These are phyloP conservation scores for Ganoderma sp. DNA, from an alignment of 1,284 basidiomycete species.

Conservation along the genomic window DNA sequence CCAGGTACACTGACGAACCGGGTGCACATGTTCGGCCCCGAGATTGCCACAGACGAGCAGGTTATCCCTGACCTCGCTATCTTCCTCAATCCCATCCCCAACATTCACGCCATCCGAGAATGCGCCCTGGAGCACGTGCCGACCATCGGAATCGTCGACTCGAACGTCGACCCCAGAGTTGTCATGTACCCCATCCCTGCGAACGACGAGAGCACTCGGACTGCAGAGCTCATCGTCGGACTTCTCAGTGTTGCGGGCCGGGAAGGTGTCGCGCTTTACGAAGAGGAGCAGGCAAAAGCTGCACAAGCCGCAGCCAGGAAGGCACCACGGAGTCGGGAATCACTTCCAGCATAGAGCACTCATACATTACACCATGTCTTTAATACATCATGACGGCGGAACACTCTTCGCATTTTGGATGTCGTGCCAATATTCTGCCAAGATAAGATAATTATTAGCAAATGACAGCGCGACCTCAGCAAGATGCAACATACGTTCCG, in stretches of 20 bases:
- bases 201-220: conserved; percentile 93
- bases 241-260: conserved; percentile 91
- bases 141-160: conserved; percentile 91
- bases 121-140: conserved; percentile 85
- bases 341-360: conserved; percentile 8
- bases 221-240: conserved; percentile 90
- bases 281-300: conserved; percentile 35
- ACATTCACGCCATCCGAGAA: conserved; percentile 85
- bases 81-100: conserved; percentile 87
- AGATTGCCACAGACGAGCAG: conserved; percentile 60
- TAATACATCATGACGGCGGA: conserved; percentile 28
- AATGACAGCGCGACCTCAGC: not conserved
- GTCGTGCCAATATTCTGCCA: conserved; percentile 69
- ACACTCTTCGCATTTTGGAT: conserved; percentile 55
- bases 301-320: conserved; percentile 18
- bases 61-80: conserved; percentile 88
- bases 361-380: conserved; percentile 31
- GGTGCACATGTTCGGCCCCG: conserved; percentile 74
- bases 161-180: conserved; percentile 93
- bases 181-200: conserved; percentile 99
- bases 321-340: conserved; percentile 15
- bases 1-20: conserved; percentile 95
- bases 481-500: conserved; percentile 70
- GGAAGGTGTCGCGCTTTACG: conserved; percentile 67
- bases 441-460: conserved; percentile 11